phyloP scores from a whole-genome alignment of 2,329 filamentous ascomycete species.

The Diplocarpon mali region DNA sequence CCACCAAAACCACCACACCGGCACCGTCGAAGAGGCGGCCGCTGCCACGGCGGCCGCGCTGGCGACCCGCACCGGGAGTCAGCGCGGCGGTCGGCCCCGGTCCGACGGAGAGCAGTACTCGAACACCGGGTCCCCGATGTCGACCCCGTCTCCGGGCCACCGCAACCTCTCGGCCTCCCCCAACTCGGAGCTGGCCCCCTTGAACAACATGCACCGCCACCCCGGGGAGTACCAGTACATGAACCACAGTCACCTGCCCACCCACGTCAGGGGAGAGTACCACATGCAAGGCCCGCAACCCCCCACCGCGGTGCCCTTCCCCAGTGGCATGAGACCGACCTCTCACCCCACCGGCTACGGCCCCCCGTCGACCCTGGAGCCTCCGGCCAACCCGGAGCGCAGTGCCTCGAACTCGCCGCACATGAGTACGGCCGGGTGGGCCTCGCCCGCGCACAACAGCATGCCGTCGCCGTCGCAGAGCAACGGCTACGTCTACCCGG shows the following conservation, averaged over 20 bases:
- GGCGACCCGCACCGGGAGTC: conserved; percentile 36
- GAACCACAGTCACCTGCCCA: conserved; percentile 66
- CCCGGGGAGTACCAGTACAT: conserved; percentile 61
- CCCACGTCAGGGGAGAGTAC: conserved; percentile 64
- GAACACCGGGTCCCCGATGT: conserved; percentile 60
- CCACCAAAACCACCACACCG: conserved; percentile 92
- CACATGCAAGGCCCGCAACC: conserved; percentile 43
- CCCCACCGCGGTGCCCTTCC: conserved; percentile 46
- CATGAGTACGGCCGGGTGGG: conserved; percentile 65
- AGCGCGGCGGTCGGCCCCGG: conserved; percentile 39
- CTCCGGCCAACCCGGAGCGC: conserved; percentile 65
- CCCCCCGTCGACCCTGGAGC: conserved; percentile 68
- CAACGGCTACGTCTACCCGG: conserved; percentile 66
- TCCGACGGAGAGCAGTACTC: conserved; percentile 65
- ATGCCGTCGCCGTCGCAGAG: conserved; percentile 51
- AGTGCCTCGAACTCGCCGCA: conserved; percentile 81
- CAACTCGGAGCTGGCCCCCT: conserved; percentile 58
- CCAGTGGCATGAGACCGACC: conserved; percentile 51
- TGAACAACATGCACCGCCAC: conserved; percentile 47
- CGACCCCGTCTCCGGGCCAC: conserved; percentile 76
- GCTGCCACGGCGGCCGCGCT: conserved; percentile 79
- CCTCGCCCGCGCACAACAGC: conserved; percentile 60
- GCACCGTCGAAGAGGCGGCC: conserved; percentile 87
- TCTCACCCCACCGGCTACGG: conserved; percentile 78
- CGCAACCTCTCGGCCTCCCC: conserved; percentile 72